phyloP scores from a whole-genome alignment of 371 early-diverging fungal genomes.

The Rhizopus delemar region DNA sequence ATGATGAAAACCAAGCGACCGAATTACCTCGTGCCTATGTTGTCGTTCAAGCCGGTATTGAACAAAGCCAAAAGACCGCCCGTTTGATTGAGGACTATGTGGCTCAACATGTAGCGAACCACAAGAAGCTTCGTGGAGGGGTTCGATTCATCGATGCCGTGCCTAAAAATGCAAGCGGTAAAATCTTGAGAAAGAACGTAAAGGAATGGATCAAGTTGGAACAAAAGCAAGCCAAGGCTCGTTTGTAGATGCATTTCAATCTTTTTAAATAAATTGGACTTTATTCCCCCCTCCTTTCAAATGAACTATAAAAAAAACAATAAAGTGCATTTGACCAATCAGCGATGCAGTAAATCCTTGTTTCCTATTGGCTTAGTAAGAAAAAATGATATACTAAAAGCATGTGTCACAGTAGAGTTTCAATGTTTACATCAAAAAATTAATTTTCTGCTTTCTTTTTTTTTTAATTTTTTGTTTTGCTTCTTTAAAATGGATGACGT shows the following conservation, averaged over 20 bases:
- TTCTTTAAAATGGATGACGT: constrained; percentile 8
- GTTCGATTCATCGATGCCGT: constrained; percentile 68
- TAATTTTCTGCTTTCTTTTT: not conserved
- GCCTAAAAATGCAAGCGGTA: constrained; percentile 81
- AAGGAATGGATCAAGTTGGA: constrained; percentile 42
- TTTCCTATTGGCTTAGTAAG: no score
- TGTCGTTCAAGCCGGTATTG: constrained; percentile 50
- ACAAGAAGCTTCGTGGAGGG: constrained; percentile 84
- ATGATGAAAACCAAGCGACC: constrained; percentile 57
- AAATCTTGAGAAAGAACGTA: constrained; percentile 70
- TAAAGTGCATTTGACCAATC: no score
- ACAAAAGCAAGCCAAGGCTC: constrained; percentile 16
- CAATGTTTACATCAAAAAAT: not conserved
- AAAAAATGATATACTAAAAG: no score
- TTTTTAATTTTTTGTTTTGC: not conserved
- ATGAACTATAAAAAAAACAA: no score
- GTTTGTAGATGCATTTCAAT: constrained; percentile 6
- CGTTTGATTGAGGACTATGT: constrained; percentile 51
- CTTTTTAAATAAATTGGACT: no score
- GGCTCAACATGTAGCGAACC: constrained; percentile 60
- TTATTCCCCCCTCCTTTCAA: no score
- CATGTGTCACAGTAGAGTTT: no score
- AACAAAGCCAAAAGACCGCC: constrained; percentile 22
- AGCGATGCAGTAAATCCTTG: no score
- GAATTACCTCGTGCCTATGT: constrained; percentile 81